Base-by-base conservation (phyloP, 2,329 filamentous ascomycete genomes). In the Zymoseptoria pseudotritici region DNA sequence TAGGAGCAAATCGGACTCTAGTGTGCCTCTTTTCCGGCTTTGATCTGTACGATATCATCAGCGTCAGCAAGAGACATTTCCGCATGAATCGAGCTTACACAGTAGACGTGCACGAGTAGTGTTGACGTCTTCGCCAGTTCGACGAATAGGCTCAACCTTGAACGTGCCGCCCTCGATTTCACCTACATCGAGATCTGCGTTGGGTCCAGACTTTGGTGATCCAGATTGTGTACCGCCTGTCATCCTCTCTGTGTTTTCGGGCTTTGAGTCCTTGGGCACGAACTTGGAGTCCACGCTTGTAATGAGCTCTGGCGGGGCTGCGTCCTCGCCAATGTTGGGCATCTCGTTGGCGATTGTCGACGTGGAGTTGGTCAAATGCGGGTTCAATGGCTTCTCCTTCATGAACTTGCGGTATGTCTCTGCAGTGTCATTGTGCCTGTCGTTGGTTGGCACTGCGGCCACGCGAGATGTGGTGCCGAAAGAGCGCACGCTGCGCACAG, bases 1-100 rank as follows among this genome's bases (percentile, higher is more conserved):
- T 67, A 97, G 88, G 64, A 99, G 85, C 58, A 99, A 89, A 75
- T 99, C 94, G 65, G 90, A 92, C 75, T 99, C 94, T 72, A 97
- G 87, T 66, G 89, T 97, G 68, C 94, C 94, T 73, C 94, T 87
- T 78, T 99, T 99, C 69, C 94, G 89, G 75, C 89, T 94, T 79
- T 99, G 94, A 80, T 99, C 93, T 97, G 70, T 58, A 19, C 17
- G 13, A 26, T 50, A 26, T 21, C 22, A 69, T 70, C 65, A 71
- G 66, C 61, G 67, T 72, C 63, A 71, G 69, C 59, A 64, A 55
- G 50, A 56, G 53, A 56, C 60, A 57, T 60, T 21, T 55, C 56
- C 54, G 9, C 20, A 20, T 2, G 26, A 49, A 54, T 55, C 24
- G 49, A 54, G 69, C 79, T 70, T 70, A 83, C 87, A 90, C 77